Conservation (phyloP, 352 stramenopile species). For the Elongisporangium anandrum region DNA sequence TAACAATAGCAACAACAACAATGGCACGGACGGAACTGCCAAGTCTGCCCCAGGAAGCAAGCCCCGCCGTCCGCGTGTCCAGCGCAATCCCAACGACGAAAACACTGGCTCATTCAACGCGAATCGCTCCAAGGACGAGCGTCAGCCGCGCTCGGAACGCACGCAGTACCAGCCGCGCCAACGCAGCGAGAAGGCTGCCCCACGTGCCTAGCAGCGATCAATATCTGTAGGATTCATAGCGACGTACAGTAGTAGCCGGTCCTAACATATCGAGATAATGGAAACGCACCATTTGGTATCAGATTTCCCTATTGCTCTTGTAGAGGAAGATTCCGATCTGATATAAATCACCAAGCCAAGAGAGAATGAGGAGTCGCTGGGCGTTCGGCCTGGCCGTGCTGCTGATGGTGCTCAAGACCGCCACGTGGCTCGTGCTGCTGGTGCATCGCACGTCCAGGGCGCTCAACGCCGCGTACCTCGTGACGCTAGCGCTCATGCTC, state of each 20-base stretch:
- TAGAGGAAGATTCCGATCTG: conserved; percentile 6
- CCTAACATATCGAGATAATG: neutral
- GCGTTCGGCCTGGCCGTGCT: conserved; percentile 35
- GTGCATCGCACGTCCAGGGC: conserved; percentile 12
- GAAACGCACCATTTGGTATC: neutral
- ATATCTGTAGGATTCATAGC: neutral
- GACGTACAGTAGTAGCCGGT: neutral
- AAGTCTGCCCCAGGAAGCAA: conserved; percentile 11
- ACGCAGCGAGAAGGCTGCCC: neutral
- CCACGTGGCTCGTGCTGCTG: conserved; percentile 42
- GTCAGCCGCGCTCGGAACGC: conserved; percentile 31
- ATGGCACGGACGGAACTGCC: conserved; percentile 14
- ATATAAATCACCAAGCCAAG: neutral
- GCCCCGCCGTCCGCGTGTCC: conserved; percentile 23
- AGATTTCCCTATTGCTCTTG: conserved; percentile 2
- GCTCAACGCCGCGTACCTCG: conserved; percentile 36
- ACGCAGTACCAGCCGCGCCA: conserved; percentile 21
- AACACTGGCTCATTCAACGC: conserved; percentile 10
- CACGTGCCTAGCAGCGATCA: neutral
- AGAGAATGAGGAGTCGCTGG: conserved; percentile 31
- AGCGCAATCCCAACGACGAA: conserved; percentile 21
- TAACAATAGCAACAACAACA: conserved; percentile 27
- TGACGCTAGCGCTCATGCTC: conserved; percentile 52
- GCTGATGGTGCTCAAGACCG: conserved; percentile 67
- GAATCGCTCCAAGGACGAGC: conserved; percentile 28